Evolutionary conservation across 2,329 filamentous ascomycete genomes (phyloP).

Genomic region (Penicillium palitans): DNA sequence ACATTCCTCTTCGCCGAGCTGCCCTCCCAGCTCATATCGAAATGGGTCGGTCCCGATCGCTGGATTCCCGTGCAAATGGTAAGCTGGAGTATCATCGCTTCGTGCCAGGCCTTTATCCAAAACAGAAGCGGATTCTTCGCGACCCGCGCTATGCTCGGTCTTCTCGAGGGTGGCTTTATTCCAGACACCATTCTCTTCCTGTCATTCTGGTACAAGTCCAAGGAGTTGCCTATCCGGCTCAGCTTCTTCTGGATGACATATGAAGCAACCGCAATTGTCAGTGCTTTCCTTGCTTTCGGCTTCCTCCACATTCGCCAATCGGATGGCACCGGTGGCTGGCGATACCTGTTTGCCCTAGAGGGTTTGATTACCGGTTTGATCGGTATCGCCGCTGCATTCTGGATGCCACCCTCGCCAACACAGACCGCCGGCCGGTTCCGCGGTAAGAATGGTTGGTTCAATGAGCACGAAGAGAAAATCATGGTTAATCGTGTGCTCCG

Average conservation of each 20-base stretch:
- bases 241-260: constrained; percentile 71
- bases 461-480: constrained; percentile 66
- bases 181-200: constrained; percentile 57
- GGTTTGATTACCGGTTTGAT: constrained; percentile 55
- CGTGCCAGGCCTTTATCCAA: constrained; percentile 52
- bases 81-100: constrained; percentile 57
- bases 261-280: constrained; percentile 47
- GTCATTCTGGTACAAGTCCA: constrained; percentile 73
- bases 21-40: constrained; percentile 61
- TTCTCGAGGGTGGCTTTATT: constrained; percentile 56
- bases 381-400: constrained; percentile 58
- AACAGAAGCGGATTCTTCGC: constrained; percentile 46
- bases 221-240: constrained; percentile 67
- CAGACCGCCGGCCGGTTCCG: constrained; percentile 63
- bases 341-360: constrained; percentile 46
- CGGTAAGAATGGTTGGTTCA: constrained; percentile 66
- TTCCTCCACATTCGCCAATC: constrained; percentile 42
- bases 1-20: constrained; percentile 53
- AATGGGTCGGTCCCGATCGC: constrained; percentile 59
- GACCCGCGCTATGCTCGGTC: constrained; percentile 50
- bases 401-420: constrained; percentile 65
- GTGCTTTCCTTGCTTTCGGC: constrained; percentile 50
- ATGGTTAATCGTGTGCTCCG: constrained; percentile 65
- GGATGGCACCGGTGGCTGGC: constrained; percentile 45
- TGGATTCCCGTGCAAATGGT: constrained; percentile 63